These are phyloP conservation scores for Tarenaya hassleriana DNA, from an alignment of 345 rosid genomes.

Conservation along the genomic window DNA sequence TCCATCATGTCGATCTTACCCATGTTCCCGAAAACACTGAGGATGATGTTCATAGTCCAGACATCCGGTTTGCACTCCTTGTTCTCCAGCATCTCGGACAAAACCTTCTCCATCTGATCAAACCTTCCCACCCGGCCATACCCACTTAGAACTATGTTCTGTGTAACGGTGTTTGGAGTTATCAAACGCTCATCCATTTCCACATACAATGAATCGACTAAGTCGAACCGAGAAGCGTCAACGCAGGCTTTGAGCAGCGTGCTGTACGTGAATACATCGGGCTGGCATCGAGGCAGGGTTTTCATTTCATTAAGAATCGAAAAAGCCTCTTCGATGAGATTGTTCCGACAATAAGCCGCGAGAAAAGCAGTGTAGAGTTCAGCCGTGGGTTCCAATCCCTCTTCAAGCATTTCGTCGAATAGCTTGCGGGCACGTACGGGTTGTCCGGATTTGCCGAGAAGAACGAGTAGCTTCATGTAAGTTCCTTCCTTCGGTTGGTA, in stretches of 20 bases:
- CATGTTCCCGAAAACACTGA: slow-evolving; percentile 76
- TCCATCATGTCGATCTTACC: slow-evolving; percentile 84
- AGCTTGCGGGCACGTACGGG: slow-evolving; percentile 56
- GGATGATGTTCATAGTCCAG: slow-evolving; percentile 86
- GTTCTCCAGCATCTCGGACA: slow-evolving; percentile 68
- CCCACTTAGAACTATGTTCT: slow-evolving; percentile 83
- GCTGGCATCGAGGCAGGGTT: slow-evolving; percentile 61
- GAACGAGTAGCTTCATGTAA: slow-evolving; percentile 72
- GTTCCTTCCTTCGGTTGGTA: slow-evolving; percentile 77
- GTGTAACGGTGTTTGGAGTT: slow-evolving; percentile 75
- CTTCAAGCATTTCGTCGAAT: slow-evolving; percentile 72
- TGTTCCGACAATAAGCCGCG: slow-evolving; percentile 61
- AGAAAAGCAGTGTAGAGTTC: slow-evolving; percentile 81
- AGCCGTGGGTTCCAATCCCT: slow-evolving; percentile 62
- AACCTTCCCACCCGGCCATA: slow-evolving; percentile 65
- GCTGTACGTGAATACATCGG: slow-evolving; percentile 77
- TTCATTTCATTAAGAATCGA: slow-evolving; percentile 57
- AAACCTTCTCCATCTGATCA: slow-evolving; percentile 79
- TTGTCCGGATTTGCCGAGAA: slow-evolving; percentile 64
- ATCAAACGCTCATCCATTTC: slow-evolving; percentile 71
- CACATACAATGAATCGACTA: slow-evolving; percentile 49
- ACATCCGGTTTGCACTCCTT: slow-evolving; percentile 67
- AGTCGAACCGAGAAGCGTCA: slow-evolving; percentile 52
- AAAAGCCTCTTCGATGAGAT: slow-evolving; percentile 61
- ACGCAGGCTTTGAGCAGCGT: slow-evolving; percentile 67